Conservation (phyloP, 2,329 filamentous ascomycete genomes). For the Cladosporium sp. region DNA sequence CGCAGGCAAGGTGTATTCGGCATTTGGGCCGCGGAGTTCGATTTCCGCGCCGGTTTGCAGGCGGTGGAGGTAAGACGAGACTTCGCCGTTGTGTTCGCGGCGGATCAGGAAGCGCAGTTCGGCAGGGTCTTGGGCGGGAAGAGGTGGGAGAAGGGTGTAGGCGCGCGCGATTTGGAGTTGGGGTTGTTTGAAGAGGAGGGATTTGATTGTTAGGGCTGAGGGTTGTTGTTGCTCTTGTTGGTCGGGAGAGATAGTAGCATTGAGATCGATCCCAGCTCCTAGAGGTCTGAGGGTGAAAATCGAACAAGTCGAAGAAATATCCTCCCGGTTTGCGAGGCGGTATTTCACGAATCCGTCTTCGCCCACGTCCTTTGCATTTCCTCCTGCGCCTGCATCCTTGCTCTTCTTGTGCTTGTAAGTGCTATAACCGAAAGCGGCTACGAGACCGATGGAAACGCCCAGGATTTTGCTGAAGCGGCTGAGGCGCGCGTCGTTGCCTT, state of each 20-base stretch:
- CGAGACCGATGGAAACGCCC: conserved; percentile 6
- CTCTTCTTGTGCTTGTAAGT: conserved; percentile 11
- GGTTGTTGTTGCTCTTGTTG: too few relatives aligned
- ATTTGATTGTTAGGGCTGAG: conserved; percentile 61
- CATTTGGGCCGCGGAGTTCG: conserved; percentile 72
- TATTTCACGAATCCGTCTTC: conserved; percentile 40
- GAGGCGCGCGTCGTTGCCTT: conserved; percentile 12
- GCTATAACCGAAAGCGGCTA: conserved; percentile 9
- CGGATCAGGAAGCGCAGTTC: conserved; percentile 70
- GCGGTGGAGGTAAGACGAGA: conserved; percentile 72
- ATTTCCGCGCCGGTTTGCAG: conserved; percentile 58
- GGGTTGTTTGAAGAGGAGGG: conserved; percentile 89
- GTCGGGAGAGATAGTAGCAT: conserved; percentile 10
- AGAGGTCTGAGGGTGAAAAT: conserved; percentile 59
- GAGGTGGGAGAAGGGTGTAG: conserved; percentile 79
- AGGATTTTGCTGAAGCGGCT: conserved; percentile 12
- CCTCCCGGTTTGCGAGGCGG: conserved; percentile 56
- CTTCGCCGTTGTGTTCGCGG: conserved; percentile 73
- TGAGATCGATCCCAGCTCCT: conserved; percentile 19
- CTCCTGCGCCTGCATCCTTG: not conserved
- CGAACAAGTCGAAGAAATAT: conserved; percentile 62
- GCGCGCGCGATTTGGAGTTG: conserved; percentile 85
- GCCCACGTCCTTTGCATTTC: not conserved
- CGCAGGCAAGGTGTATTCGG: conserved; percentile 55
- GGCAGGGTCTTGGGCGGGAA: conserved; percentile 27